Evolutionary conservation across 1,284 basidiomycete genomes (phyloP).

Genomic region (Earliella scabrosa): DNA sequence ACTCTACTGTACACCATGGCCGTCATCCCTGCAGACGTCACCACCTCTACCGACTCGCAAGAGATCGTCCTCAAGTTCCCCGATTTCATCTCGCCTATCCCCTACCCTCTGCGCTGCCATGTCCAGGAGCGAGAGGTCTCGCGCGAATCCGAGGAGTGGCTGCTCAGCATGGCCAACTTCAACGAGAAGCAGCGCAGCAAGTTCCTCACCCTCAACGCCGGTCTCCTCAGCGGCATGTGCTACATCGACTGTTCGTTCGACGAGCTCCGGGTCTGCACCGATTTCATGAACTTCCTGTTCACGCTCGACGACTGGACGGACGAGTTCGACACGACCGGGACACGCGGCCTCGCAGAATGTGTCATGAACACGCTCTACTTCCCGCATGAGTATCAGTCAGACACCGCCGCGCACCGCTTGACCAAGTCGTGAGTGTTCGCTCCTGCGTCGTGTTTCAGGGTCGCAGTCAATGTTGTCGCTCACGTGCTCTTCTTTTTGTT

Average conservation of each 20-base stretch:
- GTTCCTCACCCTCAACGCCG: constrained; percentile 30
- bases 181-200: constrained; percentile 26
- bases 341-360: constrained; percentile 33
- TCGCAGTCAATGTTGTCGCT: background rate
- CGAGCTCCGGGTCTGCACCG: constrained; percentile 34
- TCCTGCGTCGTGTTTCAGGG: background rate
- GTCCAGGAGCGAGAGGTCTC: constrained; percentile 24
- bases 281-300: constrained; percentile 43
- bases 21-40: constrained; percentile 14
- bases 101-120: constrained; percentile 27
- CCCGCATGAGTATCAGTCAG: constrained; percentile 24
- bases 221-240: constrained; percentile 32
- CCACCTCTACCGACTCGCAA: constrained; percentile 12
- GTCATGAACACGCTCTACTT: constrained; percentile 37
- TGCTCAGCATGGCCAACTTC: constrained; percentile 30
- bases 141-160: constrained; percentile 28
- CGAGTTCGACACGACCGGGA: constrained; percentile 38
- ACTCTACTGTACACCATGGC: constrained; percentile 24
- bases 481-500: constrained; percentile 15
- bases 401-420: constrained; percentile 25
- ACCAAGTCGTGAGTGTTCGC: constrained; percentile 27
- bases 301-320: constrained; percentile 38
- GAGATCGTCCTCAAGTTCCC: constrained; percentile 25
- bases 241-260: constrained; percentile 36
- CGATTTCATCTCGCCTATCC: constrained; percentile 27